Conservation (phyloP, 2,329 filamentous ascomycete species). For the Fusarium lateritium region DNA sequence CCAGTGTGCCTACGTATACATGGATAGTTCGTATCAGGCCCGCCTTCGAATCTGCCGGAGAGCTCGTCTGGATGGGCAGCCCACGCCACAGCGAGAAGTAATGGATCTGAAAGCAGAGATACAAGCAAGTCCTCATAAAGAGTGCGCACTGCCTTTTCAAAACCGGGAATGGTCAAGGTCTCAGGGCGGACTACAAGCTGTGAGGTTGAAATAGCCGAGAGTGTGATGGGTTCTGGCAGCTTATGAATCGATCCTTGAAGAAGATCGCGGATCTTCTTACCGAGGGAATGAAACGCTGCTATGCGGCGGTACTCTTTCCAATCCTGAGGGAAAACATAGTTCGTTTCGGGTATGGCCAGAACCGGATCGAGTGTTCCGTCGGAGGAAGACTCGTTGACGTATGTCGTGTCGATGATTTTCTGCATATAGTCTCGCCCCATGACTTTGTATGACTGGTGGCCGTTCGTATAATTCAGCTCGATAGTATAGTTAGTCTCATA, state of each 20-base stretch:
- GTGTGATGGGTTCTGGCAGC: conserved; percentile 18
- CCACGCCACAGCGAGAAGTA: conserved; percentile 42
- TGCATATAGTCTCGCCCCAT: conserved; percentile 19
- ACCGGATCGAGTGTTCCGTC: conserved; percentile 33
- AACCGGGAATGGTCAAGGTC: conserved; percentile 20
- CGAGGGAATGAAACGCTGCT: conserved; percentile 35
- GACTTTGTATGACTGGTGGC: conserved; percentile 36
- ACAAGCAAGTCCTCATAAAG: conserved; percentile 41
- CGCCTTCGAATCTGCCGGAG: conserved; percentile 24
- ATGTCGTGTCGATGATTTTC: conserved; percentile 40
- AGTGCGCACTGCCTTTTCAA: conserved; percentile 15
- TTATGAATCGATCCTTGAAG: conserved; percentile 27
- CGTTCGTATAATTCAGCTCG: conserved; percentile 38
- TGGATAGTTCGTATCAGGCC: conserved; percentile 13
- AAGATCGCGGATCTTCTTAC: conserved; percentile 30
- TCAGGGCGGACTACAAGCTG: conserved; percentile 36
- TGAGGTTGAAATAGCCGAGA: conserved; percentile 25
- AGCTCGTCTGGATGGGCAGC: conserved; percentile 26
- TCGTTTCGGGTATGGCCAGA: conserved; percentile 16
- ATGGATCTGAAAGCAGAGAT: conserved; percentile 38
- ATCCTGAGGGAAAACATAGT: conserved; percentile 26
- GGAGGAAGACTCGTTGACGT: neutral
- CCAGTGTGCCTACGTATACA: conserved; percentile 28
- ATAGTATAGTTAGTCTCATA: conserved; percentile 42
- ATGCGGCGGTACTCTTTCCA: conserved; percentile 26